Evolutionary conservation across 495 filamentous ascomycete genomes (phyloP).

Genomic region (Hypoxylon perforatum): DNA sequence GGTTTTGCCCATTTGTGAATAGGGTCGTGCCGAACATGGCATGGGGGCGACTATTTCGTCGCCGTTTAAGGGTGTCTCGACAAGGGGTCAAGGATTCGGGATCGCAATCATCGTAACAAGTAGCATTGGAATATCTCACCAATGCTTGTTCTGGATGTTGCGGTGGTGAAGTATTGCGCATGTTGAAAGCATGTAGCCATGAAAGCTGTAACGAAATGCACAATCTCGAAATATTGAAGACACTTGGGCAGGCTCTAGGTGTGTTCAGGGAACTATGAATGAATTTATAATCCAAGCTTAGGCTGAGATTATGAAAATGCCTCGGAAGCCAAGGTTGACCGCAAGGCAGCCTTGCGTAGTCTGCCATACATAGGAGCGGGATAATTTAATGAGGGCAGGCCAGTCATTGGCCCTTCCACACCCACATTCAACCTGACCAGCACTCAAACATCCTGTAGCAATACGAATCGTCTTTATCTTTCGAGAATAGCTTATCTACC

Average conservation of each 20-base stretch:
- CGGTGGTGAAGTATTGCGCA: not conserved
- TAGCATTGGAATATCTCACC: not conserved
- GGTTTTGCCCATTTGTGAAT: too few species aligned
- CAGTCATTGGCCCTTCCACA: too few species aligned
- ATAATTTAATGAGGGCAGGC: not conserved
- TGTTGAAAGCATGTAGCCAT: not conserved
- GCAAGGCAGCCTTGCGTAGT: not conserved
- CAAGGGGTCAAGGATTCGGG: not conserved
- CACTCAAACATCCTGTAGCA: too few species aligned
- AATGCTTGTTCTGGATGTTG: not conserved
- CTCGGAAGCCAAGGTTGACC: not conserved
- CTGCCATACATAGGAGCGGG: not conserved
- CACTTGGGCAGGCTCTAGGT: not conserved
- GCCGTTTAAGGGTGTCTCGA: not conserved
- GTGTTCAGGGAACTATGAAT: not conserved
- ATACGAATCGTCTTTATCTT: too few species aligned
- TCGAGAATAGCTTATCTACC: too few species aligned
- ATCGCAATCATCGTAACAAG: not conserved
- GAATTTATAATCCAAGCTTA: not conserved
- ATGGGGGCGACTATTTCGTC: not conserved
- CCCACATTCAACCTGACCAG: too few species aligned
- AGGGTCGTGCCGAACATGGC: too few species aligned
- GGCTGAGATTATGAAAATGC: not conserved
- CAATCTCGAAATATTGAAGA: too few species aligned
- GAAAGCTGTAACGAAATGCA: too few species aligned